Percentiles rank a stretch among this genome's conserved stretches.
These are phyloP conservation scores for Fagus crenata DNA, from an alignment of 306 rosid species.

Conservation along the genomic window DNA sequence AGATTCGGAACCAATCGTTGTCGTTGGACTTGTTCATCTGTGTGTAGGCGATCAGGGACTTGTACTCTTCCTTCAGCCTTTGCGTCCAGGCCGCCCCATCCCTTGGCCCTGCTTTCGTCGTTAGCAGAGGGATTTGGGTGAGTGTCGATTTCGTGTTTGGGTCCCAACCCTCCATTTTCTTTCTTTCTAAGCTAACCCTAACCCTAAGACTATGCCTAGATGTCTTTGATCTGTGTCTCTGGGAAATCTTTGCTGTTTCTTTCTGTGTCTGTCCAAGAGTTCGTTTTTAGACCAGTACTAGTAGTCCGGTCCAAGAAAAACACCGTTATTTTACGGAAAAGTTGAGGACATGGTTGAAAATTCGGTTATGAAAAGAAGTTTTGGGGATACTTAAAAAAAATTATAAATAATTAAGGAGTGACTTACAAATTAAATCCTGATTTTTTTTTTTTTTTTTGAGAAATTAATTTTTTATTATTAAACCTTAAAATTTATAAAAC, in stretches of 20 bases:
- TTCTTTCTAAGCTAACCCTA: neutral
- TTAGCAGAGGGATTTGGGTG: constrained; percentile 79
- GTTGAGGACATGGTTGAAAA: no score
- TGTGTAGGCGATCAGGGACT: constrained; percentile 78
- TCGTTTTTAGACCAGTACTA: no score
- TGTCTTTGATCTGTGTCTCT: neutral
- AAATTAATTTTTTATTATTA: no score
- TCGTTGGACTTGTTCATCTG: constrained; percentile 99
- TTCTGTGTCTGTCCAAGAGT: neutral
- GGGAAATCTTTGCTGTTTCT: neutral
- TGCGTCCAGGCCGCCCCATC: constrained; percentile 87
- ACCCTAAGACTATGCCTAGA: neutral
- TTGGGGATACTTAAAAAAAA: no score
- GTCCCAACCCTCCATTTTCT: constrained; percentile 93
- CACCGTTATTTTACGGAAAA: no score
- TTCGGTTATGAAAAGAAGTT: no score
- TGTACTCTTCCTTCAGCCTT: constrained; percentile 96
- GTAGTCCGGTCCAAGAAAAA: no score
- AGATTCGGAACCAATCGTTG: constrained; percentile 96
- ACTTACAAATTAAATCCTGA: no score
- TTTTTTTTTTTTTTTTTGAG: no score
- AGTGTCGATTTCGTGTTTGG: constrained; percentile 95
- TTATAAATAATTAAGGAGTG: no score
- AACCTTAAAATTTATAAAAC: no score
- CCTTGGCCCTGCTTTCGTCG: constrained; percentile 84